A percentile compares a stretch with the other conserved stretches of the same genome.
Evolutionary conservation across 108 stramenopile genomes (phyloP).

Genomic region (Conticribra guillardii): DNA sequence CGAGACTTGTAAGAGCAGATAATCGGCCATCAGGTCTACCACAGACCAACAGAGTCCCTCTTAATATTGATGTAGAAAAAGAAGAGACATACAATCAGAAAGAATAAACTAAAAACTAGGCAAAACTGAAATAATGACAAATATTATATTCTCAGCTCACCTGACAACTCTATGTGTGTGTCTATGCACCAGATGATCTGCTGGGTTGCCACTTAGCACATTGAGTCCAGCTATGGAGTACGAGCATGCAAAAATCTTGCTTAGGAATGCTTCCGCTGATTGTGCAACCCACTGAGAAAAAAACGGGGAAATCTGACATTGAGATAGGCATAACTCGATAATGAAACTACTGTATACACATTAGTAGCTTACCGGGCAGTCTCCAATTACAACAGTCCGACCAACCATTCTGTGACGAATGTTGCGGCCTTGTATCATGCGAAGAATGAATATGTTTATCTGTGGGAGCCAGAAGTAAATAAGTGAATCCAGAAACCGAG

Average conservation of each 20-base stretch:
- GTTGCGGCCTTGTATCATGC: constrained; percentile 52
- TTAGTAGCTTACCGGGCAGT: constrained; percentile 46
- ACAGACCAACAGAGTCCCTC: constrained; percentile 77
- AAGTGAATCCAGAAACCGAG: constrained; percentile 54
- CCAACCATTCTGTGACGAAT: constrained; percentile 63
- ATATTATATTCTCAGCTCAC: too few relatives aligned
- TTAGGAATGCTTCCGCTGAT: constrained; percentile 59
- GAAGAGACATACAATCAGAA: too few relatives aligned
- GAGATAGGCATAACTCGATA: too few relatives aligned
- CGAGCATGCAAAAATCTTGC: constrained; percentile 65
- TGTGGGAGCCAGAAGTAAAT: constrained; percentile 69
- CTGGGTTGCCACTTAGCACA: constrained; percentile 60
- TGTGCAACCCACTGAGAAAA: constrained; percentile 52
- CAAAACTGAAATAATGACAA: too few relatives aligned
- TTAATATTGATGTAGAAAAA: too few relatives aligned
- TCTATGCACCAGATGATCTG: constrained; percentile 69
- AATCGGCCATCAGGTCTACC: constrained; percentile 87
- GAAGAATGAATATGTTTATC: constrained; percentile 50
- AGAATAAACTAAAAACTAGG: too few relatives aligned
- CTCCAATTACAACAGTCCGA: constrained; percentile 73
- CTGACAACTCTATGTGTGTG: constrained; percentile 68
- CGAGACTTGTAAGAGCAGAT: constrained; percentile 74
- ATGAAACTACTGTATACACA: too few relatives aligned
- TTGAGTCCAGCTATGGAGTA: constrained; percentile 60
- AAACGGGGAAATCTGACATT: too few relatives aligned